Base-by-base conservation (phyloP, 768 basidiomycete genomes). In the Termitomyces sp. region DNA sequence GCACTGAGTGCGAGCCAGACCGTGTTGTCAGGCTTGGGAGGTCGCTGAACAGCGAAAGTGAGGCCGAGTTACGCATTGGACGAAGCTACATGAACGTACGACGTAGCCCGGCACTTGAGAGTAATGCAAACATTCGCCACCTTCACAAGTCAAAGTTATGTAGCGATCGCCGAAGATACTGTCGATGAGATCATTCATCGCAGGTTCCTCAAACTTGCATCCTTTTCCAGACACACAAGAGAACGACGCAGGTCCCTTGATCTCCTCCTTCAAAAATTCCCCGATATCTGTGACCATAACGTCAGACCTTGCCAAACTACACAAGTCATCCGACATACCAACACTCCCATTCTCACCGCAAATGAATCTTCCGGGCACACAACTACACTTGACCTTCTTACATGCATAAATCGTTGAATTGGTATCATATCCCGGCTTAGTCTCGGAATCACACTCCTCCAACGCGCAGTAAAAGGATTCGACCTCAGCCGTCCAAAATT, bases 401-500 rank as follows among this genome's bases (percentile, higher is more conserved):
- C 97, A 99, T 0, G 75, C 76, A 70, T 97, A 97, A 9, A 76
- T 70, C 1, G 92, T 97, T 16, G 74, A 74, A 66, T 97, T 94
- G 26, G 74, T 72, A 55, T 87, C 81, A 67, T 84, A 87, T 7
- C 81, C 85, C 1, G 74, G 65, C 28, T 70, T 69, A 1, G 58
- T 66, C 36, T 76, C 66, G 6, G 84, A 84, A 3, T 66, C 69
- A 68, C 97, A 98, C 18, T 80, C 69, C 44, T 90, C 79, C 54
- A 99, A 79, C 10, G 84, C 83, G 72, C 97, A 99, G 73, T 97
- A 98, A 72, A 99, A 98, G 0, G 93, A 95, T 69, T 99, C 96
- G 56, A 93, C 81, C 64, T 90, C 79, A 6, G 89, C 94, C 9
- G 94, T 92, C 97, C 97, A 99, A 75, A 99, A 99, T 72, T 99